phyloP scores from a whole-genome alignment of 345 rosid species.

The Salix dunnii region DNA sequence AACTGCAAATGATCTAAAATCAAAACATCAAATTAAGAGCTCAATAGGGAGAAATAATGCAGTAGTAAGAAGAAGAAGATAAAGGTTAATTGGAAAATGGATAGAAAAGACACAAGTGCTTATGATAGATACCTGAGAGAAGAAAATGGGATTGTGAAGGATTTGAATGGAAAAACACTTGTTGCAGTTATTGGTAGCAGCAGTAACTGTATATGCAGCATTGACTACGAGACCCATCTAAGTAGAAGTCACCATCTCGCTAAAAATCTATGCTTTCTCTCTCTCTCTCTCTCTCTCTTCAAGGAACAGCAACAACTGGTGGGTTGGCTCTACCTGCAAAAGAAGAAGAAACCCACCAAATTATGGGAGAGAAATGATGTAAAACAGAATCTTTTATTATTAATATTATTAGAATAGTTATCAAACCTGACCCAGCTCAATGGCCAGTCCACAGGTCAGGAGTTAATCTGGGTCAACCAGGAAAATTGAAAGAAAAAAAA shows the following conservation, averaged over 20 bases:
- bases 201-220: neutral
- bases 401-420: neutral
- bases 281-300: slow-evolving; percentile 3
- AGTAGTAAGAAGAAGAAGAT: neutral
- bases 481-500: too few species aligned
- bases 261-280: neutral
- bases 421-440: too few species aligned
- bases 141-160: neutral
- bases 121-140: slow-evolving; percentile 1
- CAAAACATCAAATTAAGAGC: neutral
- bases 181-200: neutral
- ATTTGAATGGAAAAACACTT: slow-evolving; percentile 1
- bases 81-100: neutral
- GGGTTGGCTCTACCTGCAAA: slow-evolving; percentile 11
- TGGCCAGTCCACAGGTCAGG: too few species aligned
- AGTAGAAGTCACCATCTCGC: neutral
- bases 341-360: neutral
- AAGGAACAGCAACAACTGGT: slow-evolving; percentile 2
- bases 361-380: neutral
- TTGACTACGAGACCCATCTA: slow-evolving; percentile 10
- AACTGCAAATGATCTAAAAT: neutral
- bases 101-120: neutral
- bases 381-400: neutral
- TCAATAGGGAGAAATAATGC: neutral
- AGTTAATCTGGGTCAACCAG: too few species aligned